A percentile compares a stretch with the other conserved stretches of the same genome.
Evolutionary conservation across 164 flowering plant genomes (phyloP).

Genomic region (Buxus sempervirens): DNA sequence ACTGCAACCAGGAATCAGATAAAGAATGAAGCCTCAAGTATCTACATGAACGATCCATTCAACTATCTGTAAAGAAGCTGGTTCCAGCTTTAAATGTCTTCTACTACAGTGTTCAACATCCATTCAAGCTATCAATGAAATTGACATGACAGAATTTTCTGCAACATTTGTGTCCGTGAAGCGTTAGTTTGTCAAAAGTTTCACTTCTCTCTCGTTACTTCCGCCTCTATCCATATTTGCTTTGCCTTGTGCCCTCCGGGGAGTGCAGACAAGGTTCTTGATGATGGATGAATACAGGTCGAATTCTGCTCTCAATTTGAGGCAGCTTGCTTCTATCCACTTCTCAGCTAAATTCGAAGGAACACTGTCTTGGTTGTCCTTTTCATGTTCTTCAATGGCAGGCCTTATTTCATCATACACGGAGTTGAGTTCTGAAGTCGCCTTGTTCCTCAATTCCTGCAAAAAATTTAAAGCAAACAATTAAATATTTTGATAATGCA

Average conservation of each 20-base stretch:
- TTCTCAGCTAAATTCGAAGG: slow-evolving; percentile 77
- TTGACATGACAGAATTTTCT: not conserved
- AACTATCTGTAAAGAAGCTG: not conserved
- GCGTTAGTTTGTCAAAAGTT: slow-evolving; percentile 16
- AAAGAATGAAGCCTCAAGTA: not conserved
- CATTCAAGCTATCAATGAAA: not conserved
- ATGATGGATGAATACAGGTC: slow-evolving; percentile 57
- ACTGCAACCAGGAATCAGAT: not conserved
- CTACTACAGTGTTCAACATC: not conserved
- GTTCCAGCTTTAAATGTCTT: not conserved
- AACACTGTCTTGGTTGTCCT: slow-evolving; percentile 81
- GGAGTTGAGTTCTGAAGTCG: slow-evolving; percentile 44
- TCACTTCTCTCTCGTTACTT: slow-evolving; percentile 16
- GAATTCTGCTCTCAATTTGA: slow-evolving; percentile 71
- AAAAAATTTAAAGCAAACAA: not conserved
- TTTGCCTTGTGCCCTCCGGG: slow-evolving; percentile 16
- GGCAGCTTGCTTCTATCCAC: slow-evolving; percentile 83
- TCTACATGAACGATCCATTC: not conserved
- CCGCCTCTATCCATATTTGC: slow-evolving; percentile 17
- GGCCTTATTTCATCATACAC: slow-evolving; percentile 81
- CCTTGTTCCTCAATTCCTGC: slow-evolving; percentile 65
- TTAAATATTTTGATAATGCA: no score
- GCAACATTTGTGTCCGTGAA: not conserved
- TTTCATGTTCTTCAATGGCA: slow-evolving; percentile 81
- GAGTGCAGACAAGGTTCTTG: slow-evolving; percentile 47